These are phyloP conservation scores for Cercospora beticola DNA, from an alignment of 2,329 filamentous ascomycete species.

Conservation along the genomic window DNA sequence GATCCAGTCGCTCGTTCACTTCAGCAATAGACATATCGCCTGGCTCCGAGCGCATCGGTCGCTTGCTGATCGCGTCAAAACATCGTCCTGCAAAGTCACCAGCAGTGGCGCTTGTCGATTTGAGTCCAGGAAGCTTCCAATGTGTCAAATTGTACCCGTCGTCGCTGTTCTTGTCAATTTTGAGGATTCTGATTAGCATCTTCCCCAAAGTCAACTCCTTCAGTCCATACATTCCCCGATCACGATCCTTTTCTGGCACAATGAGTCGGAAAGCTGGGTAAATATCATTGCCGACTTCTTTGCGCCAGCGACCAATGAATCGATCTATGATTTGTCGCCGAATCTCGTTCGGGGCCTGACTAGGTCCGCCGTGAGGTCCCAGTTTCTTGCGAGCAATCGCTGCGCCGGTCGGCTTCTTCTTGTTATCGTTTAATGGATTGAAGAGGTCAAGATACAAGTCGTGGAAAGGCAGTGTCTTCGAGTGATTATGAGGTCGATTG, in stretches of 20 bases:
- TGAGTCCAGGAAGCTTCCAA: conserved; percentile 85
- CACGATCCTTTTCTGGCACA: conserved; percentile 86
- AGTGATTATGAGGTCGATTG: conserved; percentile 76
- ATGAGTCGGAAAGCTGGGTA: conserved; percentile 92
- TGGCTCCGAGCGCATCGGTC: conserved; percentile 69
- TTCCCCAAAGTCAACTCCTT: conserved; percentile 92
- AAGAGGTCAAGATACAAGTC: conserved; percentile 76
- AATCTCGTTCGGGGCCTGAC: conserved; percentile 66
- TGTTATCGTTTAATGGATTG: conserved; percentile 75
- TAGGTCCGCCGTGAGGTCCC: conserved; percentile 56
- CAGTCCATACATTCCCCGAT: conserved; percentile 87
- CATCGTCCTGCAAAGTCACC: conserved; percentile 92
- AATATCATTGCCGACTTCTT: conserved; percentile 85
- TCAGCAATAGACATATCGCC: conserved; percentile 84
- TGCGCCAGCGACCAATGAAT: conserved; percentile 84
- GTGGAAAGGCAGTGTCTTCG: conserved; percentile 77
- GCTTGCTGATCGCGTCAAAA: conserved; percentile 79
- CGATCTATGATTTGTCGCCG: conserved; percentile 77
- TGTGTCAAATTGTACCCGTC: conserved; percentile 82
- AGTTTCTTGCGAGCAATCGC: conserved; percentile 56
- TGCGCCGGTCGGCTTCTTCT: conserved; percentile 64
- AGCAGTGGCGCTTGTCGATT: conserved; percentile 62
- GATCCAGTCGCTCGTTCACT: conserved; percentile 83
- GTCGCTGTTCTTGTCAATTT: conserved; percentile 85
- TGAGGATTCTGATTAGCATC: conserved; percentile 85